These are phyloP conservation scores for Asterophora lycoperdoides DNA, from an alignment of 768 basidiomycete species.

Conservation along the genomic window DNA sequence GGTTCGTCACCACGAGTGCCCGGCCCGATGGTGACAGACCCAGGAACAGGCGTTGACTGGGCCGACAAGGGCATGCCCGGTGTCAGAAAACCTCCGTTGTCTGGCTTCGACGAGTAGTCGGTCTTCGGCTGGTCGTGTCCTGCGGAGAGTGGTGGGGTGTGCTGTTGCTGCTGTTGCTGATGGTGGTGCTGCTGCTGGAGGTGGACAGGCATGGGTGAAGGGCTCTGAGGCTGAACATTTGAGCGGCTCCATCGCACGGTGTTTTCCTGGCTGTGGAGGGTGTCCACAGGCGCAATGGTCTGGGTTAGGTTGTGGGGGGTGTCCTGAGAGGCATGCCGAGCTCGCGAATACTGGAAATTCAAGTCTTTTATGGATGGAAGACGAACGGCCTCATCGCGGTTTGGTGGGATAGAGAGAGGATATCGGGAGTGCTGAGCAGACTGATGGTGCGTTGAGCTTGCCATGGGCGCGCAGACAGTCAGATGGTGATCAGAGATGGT, in stretches of 20 bases:
- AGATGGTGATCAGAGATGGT: slow-evolving; percentile 41
- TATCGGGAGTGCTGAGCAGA: slow-evolving; percentile 36
- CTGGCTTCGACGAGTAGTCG: slow-evolving; percentile 46
- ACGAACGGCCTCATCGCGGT: slow-evolving; percentile 40
- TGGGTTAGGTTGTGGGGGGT: slow-evolving; percentile 15
- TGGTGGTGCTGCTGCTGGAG: slow-evolving; percentile 31
- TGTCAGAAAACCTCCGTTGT: slow-evolving; percentile 45
- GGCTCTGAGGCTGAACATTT: slow-evolving; percentile 18
- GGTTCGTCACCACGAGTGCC: slow-evolving; percentile 33
- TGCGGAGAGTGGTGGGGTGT: slow-evolving; percentile 44
- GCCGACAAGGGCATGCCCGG: slow-evolving; percentile 44
- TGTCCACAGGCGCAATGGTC: slow-evolving; percentile 19
- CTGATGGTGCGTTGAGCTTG: slow-evolving; percentile 49
- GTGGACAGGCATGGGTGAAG: slow-evolving; percentile 22
- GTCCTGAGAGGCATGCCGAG: slow-evolving; percentile 28
- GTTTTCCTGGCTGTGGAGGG: slow-evolving; percentile 27
- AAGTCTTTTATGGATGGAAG: slow-evolving; percentile 73
- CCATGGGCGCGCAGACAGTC: slow-evolving; percentile 27
- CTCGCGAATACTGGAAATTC: slow-evolving; percentile 47
- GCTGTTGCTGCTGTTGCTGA: slow-evolving; percentile 40
- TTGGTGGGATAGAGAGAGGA: slow-evolving; percentile 31
- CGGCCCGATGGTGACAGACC: slow-evolving; percentile 31
- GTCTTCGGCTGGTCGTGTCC: slow-evolving; percentile 37
- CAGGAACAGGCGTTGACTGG: slow-evolving; percentile 36
- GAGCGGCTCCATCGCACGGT: slow-evolving; percentile 32